phyloP scores from a whole-genome alignment of 768 basidiomycete genomes.

The Suillus americanus region DNA sequence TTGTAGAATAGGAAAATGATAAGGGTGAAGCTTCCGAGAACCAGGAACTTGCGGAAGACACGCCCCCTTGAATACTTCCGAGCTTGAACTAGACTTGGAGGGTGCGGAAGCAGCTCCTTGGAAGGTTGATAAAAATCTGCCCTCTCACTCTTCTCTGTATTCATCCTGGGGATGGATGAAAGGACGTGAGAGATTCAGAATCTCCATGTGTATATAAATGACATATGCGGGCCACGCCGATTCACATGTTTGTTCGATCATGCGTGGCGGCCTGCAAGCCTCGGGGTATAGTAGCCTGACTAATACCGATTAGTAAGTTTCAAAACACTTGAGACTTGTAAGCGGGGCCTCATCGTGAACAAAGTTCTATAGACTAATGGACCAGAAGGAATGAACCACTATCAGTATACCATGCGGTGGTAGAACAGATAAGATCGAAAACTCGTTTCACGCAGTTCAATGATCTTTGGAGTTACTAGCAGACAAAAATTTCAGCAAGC shows the following conservation, averaged over 20 bases:
- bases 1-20: conserved; percentile 14
- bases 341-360: no score
- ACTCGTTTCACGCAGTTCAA: no score
- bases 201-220: background rate
- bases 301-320: no score
- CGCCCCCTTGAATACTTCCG: background rate
- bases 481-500: no score
- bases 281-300: no score
- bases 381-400: no score
- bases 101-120: conserved; percentile 12
- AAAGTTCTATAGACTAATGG: no score
- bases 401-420: no score
- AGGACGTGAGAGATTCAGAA: background rate
- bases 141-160: conserved; percentile 14
- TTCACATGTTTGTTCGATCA: conserved; percentile 11
- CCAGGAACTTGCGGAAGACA: conserved; percentile 8
- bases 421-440: no score
- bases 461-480: no score
- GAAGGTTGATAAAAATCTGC: conserved; percentile 1
- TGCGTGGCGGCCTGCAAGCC: no score
- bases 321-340: no score
- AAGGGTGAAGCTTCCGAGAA: conserved; percentile 9
- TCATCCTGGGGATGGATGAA: conserved; percentile 13
- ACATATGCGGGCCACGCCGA: background rate
- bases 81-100: conserved; percentile 8